Conservation (phyloP, 208 protist species). For the Trypanosoma mega region DNA sequence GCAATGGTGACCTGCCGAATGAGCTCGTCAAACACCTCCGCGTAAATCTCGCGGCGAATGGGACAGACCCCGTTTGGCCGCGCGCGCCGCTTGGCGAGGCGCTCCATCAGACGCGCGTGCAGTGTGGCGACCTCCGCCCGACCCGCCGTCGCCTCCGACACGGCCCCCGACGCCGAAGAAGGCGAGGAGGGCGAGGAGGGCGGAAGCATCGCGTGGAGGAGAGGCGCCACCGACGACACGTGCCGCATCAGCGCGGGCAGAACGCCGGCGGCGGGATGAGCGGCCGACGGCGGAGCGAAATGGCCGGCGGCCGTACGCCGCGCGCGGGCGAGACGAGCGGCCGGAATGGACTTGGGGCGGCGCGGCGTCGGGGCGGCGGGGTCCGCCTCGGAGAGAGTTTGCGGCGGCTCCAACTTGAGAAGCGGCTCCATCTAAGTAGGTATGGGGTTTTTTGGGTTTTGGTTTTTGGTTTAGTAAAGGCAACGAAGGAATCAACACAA, state of each 20-base stretch:
- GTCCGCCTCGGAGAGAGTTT: too few relatives aligned
- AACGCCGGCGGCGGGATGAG: conserved; percentile 18
- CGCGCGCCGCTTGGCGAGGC: conserved; percentile 91
- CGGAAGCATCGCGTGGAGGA: conserved; percentile 62
- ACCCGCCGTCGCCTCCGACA: conserved; percentile 57
- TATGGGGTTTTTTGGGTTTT: too few relatives aligned
- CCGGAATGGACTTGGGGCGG: conserved; percentile 10
- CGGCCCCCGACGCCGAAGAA: conserved; percentile 33
- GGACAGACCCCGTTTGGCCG: conserved; percentile 95
- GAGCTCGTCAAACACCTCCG: conserved; percentile 96
- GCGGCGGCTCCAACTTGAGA: neutral
- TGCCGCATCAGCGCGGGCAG: conserved; percentile 45
- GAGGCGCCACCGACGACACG: conserved; percentile 34
- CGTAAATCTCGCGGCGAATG: conserved; percentile 96
- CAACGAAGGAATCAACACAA: too few relatives aligned
- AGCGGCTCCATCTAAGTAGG: neutral
- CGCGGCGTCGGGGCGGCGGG: too few relatives aligned
- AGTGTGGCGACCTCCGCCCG: conserved; percentile 69
- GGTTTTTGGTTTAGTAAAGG: too few relatives aligned
- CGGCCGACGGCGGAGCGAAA: neutral
- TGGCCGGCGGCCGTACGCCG: neutral
- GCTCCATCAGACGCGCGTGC: conserved; percentile 90
- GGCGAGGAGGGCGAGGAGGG: too few relatives aligned
- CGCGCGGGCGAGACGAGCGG: conserved; percentile 9
- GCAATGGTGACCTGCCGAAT: conserved; percentile 98